Base-by-base conservation (phyloP, 139 green algal genomes). In the Coccomyxa sp. region DNA sequence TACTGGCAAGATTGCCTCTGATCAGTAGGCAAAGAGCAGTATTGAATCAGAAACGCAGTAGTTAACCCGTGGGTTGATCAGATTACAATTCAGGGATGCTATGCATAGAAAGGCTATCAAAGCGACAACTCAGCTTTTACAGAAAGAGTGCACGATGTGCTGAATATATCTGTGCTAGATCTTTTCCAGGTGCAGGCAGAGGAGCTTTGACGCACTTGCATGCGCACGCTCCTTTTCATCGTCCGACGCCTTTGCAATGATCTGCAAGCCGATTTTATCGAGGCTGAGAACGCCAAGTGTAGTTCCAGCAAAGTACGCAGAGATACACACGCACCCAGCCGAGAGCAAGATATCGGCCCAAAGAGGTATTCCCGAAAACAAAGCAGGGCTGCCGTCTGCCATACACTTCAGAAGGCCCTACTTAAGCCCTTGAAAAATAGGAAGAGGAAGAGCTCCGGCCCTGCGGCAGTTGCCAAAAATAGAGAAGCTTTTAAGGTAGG, bases 281-380 rank as follows among this genome's bases (percentile, higher is more conserved):
- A 88, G 78, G 18, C 28, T 78, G 82, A 92, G 85, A 28, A 92
- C 75, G 17, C 88, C 88, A 32, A 92, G 85, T 23, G 85, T 90
- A 18, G 90, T 78, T 51, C 88, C 88, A 18, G 77, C 71, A 77
- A 77, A 77, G n/a, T 51, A 77, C 1, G 71, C 71, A 38, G 71
- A 77, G 23, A 77, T 25, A 32, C 21, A 32, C 71, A 77, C 71
- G 23, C 63, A 28, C 18, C 63, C 21, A 71, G 18, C 63, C 10
- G 63, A 71, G 63, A 71, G 63, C 18, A 71, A 25, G 63, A 71
- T 71, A 71, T 71, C 63, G 21, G 63, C 63, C 63, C 63, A 71
- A 25, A 71, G 63, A 28, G 63, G 63, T 21, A 71, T 21, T 25
- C 63, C 63, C 63, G 63, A 71, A 21, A 71, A 71, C 18, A 71